Evolutionary conservation across 78 protist genomes (phyloP).

Genomic region (Chrysochromulina parva): DNA sequence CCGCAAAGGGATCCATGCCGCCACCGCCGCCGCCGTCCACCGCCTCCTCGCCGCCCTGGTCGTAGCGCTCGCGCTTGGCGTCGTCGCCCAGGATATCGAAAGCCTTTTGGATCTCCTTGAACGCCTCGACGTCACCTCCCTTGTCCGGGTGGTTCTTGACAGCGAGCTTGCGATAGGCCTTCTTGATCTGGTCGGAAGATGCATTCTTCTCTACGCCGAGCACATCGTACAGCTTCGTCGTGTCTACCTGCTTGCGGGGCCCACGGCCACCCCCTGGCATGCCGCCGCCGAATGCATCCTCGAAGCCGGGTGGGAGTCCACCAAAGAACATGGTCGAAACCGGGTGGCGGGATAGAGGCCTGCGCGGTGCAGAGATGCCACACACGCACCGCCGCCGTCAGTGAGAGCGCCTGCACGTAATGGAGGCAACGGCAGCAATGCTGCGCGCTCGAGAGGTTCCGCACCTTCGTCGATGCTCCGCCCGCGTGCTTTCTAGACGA

Average conservation of each 20-base stretch:
- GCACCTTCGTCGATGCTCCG: no score
- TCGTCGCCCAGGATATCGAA: slow-evolving; percentile 87
- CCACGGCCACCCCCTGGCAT: slow-evolving; percentile 3
- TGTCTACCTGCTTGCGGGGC: background rate
- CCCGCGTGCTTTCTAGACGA: no score
- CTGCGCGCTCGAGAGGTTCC: no score
- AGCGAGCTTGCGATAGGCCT: slow-evolving; percentile 86
- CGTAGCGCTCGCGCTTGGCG: slow-evolving; percentile 88
- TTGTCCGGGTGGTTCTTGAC: slow-evolving; percentile 96
- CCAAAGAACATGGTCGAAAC: background rate
- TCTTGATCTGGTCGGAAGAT: background rate
- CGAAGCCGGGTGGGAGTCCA: background rate
- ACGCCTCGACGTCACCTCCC: slow-evolving; percentile 58
- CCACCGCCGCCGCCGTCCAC: slow-evolving; percentile 72
- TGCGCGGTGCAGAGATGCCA: no score
- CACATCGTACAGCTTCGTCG: background rate
- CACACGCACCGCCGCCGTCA: no score
- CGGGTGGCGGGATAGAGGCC: no score
- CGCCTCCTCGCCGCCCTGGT: slow-evolving; percentile 89
- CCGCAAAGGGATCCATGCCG: slow-evolving; percentile 72
- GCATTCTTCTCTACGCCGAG: slow-evolving; percentile 23
- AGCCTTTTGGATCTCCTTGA: slow-evolving; percentile 88
- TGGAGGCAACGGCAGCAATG: no score
- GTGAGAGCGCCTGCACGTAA: no score
- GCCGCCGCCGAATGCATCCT: slow-evolving; percentile 9